Evolutionary conservation across 768 basidiomycete species (phyloP), one percentile per base, ranked within the genome.

Genomic region (Phaeotremella skinneri): DNA sequence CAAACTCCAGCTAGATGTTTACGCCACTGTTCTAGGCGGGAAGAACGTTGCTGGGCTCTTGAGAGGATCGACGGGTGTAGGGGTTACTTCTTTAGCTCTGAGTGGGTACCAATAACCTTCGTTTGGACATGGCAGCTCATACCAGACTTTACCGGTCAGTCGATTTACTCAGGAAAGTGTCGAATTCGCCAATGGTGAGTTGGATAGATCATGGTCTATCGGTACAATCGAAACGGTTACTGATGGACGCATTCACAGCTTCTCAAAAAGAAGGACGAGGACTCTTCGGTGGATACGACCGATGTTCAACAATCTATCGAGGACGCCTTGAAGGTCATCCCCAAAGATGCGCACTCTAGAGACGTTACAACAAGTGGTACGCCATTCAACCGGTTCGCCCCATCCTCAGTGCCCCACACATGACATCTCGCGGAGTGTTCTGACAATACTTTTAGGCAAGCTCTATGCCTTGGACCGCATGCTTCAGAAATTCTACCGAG

Each of bases 181-280:
- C 89, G 80, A 98, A 89, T 72, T 92, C 90, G 66, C 94, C 94
- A 0, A 85, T 90, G 31, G 79, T 98, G 29, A 79, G 78, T 29
- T n/a, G n/a, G n/a, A n/a, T n/a, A n/a, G n/a, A n/a, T n/a, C n/a
- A n/a, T n/a, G n/a, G n/a, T 13, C 41, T 41, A n/a, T n/a, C 17
- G 4, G 20, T 23, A 49, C 16, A n/a, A 23, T 14, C 11, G n/a
- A 26, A 9, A 0, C 9, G 45, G 58, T n/a, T 49, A 2, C 39
- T 55, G 27, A 17, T 32, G 52, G 48, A 45, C 7, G 23, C 20
- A 27, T 25, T 42, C 17, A 2, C 43, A 43, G 52, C 53, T 47
- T 0, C 30, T 49, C 13, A 52, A 56, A 59, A 69, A 67, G 60
- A 90, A 88, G 68, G 85, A 87, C n/a, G 85, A 86, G 3, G 83